phyloP scores from a whole-genome alignment of 106 monocot genomes.

The Acanthochlamys bracteata region DNA sequence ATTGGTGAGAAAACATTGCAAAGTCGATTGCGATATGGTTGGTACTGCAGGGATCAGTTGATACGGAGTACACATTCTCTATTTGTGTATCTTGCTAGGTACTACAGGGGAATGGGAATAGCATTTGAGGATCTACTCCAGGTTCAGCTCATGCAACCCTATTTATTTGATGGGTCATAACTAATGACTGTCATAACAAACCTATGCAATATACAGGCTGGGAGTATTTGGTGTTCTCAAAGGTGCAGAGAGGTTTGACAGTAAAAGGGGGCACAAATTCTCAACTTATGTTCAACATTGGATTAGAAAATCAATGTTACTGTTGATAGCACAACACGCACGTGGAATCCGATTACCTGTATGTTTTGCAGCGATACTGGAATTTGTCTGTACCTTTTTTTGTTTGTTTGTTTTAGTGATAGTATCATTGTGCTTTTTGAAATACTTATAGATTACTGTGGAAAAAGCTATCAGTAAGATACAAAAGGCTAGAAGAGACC shows the following conservation, averaged over 20 bases:
- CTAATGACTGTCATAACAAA: slow-evolving; percentile 13
- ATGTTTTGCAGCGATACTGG: slow-evolving; percentile 9
- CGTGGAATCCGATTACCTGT: slow-evolving; percentile 61
- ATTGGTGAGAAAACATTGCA: slow-evolving; percentile 41
- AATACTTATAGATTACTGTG: slow-evolving; percentile 37
- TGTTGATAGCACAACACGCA: slow-evolving; percentile 39
- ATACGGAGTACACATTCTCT: slow-evolving; percentile 53
- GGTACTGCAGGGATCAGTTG: slow-evolving; percentile 54
- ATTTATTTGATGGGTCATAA: slow-evolving; percentile 15
- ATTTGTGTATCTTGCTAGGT: slow-evolving; percentile 46
- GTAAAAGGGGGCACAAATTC: slow-evolving; percentile 45
- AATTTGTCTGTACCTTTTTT: too few species aligned
- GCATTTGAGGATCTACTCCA: slow-evolving; percentile 81
- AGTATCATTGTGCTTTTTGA: background rate
- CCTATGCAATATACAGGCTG: slow-evolving; percentile 39
- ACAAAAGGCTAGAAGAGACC: slow-evolving; percentile 31
- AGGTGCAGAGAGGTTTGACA: slow-evolving; percentile 85
- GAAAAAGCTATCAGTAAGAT: slow-evolving; percentile 42
- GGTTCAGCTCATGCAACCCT: slow-evolving; percentile 31
- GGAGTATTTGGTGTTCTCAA: slow-evolving; percentile 53
- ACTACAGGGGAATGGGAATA: slow-evolving; percentile 62
- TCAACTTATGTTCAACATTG: slow-evolving; percentile 72
- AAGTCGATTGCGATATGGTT: slow-evolving; percentile 44
- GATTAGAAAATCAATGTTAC: slow-evolving; percentile 67
- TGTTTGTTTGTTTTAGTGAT: background rate